Conservation (phyloP, 1,284 basidiomycete genomes). For the Coniferiporia sulphurascens region DNA sequence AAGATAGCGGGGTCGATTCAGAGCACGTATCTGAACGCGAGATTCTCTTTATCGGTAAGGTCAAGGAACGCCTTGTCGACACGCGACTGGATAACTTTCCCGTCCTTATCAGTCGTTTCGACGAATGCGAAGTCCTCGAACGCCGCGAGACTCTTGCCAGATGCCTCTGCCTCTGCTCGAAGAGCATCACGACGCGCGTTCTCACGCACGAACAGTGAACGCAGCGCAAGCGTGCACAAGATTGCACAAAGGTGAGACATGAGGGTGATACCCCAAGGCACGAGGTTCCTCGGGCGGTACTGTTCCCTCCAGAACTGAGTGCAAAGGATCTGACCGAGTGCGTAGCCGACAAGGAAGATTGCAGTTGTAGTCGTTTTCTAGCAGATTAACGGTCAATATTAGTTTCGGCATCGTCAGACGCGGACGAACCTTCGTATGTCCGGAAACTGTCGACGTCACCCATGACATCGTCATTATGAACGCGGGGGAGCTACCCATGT, state of each 20-base stretch:
- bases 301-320: slow-evolving; percentile 27
- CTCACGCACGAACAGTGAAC: slow-evolving; percentile 22
- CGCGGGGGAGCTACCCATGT: slow-evolving; percentile 23
- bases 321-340: slow-evolving; percentile 27
- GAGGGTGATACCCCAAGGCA: slow-evolving; percentile 26
- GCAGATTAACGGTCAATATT: not conserved
- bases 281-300: slow-evolving; percentile 24
- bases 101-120: slow-evolving; percentile 22
- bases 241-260: slow-evolving; percentile 24
- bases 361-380: slow-evolving; percentile 27
- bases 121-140: slow-evolving; percentile 26
- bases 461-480: slow-evolving; percentile 30
- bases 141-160: slow-evolving; percentile 16
- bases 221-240: slow-evolving; percentile 22
- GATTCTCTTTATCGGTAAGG: slow-evolving; percentile 27
- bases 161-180: slow-evolving; percentile 13
- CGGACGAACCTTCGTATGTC: slow-evolving; percentile 29
- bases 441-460: slow-evolving; percentile 28
- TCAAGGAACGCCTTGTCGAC: slow-evolving; percentile 26
- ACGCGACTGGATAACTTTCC: slow-evolving; percentile 16
- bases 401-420: not conserved
- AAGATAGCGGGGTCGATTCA: slow-evolving; percentile 11
- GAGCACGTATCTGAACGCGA: slow-evolving; percentile 25
- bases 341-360: slow-evolving; percentile 29
- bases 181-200: slow-evolving; percentile 26